Evolutionary conservation across 768 basidiomycete species (phyloP), one percentile per base, ranked within the genome.

Genomic region (Chalciporus piperatus): DNA sequence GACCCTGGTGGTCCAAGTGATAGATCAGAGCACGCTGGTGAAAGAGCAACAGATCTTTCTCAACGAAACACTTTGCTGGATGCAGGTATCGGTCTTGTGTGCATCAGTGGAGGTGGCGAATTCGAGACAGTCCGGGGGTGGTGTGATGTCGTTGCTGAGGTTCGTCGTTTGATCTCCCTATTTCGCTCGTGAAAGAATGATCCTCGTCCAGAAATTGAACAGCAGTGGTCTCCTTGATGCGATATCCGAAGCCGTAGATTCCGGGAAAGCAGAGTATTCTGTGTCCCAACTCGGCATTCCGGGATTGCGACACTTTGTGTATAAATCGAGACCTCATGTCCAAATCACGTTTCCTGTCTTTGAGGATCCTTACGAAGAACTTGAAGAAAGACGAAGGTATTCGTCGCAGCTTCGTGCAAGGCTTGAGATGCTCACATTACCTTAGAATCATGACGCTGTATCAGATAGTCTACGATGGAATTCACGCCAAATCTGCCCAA

Each of bases 261-360:
- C 76, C 40, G 73, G 80, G 45, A 63, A 76, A 37, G 85, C 84
- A 6, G 77, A 82, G 43, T 91, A 90, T 60, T 76, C 80, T 7
- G 80, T 85, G 49, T 83, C 83, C 3, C 85, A 89, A 48, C 71
- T 98, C 11, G 82, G 83, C n/a, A 86, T 96, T 56, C 92, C 92
- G 3, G 94, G 94, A 2, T 71, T 98, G 25, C 82, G 91, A 27
- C 97, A 99, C 68, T 99, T 98, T 64, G 72, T 98, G 43, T 98
- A 98, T 76, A 98, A 98, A 72, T 92, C 90, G 10, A 79, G 92
- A 12, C 74, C 81, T 7, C 83, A 91, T 60, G 94, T 99, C 17
- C 97, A 99, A 65, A 78, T 96, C 32, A 97, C 95, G 0, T 71
- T 77, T 56, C 94, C 97, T 3, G 66, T 70, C n/a, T 95, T 87